phyloP scores from a whole-genome alignment of 306 rosid genomes.

The Vigna unguiculata region DNA sequence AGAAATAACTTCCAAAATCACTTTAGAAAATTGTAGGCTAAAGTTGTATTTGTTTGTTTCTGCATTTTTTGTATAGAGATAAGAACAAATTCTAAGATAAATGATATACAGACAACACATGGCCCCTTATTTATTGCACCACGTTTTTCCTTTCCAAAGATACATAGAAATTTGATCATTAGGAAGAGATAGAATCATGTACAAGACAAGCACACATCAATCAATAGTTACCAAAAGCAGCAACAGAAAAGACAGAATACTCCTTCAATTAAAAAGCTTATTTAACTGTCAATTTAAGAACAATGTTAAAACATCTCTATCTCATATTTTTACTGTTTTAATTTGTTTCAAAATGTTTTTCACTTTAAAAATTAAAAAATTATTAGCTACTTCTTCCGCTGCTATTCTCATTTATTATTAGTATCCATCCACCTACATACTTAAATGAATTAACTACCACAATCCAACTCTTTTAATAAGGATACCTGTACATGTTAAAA shows the following conservation, averaged over 20 bases:
- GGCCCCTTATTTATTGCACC: conserved; percentile 20
- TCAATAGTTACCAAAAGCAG: not conserved
- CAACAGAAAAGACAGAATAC: conserved; percentile 10
- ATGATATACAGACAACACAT: conserved; percentile 1
- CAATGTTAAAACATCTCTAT: not conserved
- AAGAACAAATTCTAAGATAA: not conserved
- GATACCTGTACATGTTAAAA: not conserved
- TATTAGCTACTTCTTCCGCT: not conserved
- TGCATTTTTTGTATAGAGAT: not conserved
- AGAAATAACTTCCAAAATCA: not conserved
- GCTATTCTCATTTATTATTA: not conserved
- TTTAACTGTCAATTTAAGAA: not conserved
- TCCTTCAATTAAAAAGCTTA: not conserved
- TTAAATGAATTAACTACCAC: conserved; percentile 4
- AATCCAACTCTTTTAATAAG: not conserved
- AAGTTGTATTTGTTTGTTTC: not conserved
- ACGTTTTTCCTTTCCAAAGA: conserved; percentile 7
- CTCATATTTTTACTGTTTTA: not conserved
- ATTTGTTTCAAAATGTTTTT: not conserved
- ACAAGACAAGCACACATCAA: conserved; percentile 18
- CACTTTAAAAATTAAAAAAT: not conserved
- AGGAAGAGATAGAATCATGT: not conserved
- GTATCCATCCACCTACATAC: conserved; percentile 3
- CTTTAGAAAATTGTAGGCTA: not conserved
- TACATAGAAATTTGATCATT: not conserved